Conservation (phyloP, 495 filamentous ascomycete species). For the Aspergillus leporis region DNA sequence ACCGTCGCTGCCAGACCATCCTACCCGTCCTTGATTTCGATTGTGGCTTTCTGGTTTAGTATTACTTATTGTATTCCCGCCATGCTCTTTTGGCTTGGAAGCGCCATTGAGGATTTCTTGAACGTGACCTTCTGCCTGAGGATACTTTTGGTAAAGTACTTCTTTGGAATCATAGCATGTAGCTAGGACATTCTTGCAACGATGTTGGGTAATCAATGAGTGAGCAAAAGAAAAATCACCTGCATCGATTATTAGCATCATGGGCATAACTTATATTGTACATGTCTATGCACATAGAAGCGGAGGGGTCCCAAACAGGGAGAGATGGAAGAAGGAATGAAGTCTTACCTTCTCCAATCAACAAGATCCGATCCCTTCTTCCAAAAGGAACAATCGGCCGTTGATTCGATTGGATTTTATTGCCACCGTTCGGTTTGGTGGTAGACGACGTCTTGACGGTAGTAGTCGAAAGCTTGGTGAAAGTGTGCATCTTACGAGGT, state of each 20-base stretch:
- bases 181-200: constrained; percentile 63
- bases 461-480: constrained; percentile 24
- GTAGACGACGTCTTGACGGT: background rate
- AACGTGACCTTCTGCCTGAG: constrained; percentile 65
- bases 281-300: background rate
- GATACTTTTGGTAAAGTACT: constrained; percentile 69
- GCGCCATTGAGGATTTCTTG: constrained; percentile 43
- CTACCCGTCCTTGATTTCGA: background rate
- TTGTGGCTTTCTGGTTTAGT: background rate
- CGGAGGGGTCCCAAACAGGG: background rate
- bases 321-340: constrained; percentile 6
- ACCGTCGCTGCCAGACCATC: constrained; percentile 1
- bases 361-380: constrained; percentile 68
- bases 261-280: constrained; percentile 4
- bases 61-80: background rate
- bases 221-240: constrained; percentile 87
- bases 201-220: constrained; percentile 70
- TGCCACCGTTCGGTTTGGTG: constrained; percentile 3
- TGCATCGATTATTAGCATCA: constrained; percentile 25
- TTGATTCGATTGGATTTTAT: constrained; percentile 25
- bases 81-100: background rate
- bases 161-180: constrained; percentile 61
- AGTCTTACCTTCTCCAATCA: constrained; percentile 77
- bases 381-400: constrained; percentile 73
- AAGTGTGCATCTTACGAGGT: constrained; percentile 28